Conservation (phyloP, 169 alveolate species). For the Plasmodium inui region DNA sequence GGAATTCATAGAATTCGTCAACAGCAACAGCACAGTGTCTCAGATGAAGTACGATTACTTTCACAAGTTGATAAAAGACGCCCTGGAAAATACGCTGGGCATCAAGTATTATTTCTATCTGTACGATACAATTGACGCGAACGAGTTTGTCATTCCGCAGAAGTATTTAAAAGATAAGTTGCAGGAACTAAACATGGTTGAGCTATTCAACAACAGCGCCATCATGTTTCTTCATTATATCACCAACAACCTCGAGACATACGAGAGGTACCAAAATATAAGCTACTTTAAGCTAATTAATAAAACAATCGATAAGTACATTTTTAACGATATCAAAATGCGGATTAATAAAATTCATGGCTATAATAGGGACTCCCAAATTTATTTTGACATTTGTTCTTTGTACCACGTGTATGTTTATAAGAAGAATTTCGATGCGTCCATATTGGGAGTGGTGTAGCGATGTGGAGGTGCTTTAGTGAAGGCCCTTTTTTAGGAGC, state of each 20-base stretch:
- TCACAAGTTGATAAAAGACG: conserved; percentile 31
- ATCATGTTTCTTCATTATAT: conserved; percentile 59
- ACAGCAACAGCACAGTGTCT: neutral
- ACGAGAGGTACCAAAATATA: conserved; percentile 43
- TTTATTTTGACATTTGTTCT: conserved; percentile 58
- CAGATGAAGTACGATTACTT: conserved; percentile 44
- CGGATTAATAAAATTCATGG: conserved; percentile 71
- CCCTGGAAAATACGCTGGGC: conserved; percentile 78
- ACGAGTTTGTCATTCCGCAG: conserved; percentile 85
- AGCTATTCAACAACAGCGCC: conserved; percentile 60
- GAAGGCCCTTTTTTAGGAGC: neutral
- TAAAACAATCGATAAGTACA: conserved; percentile 48
- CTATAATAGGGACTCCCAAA: conserved; percentile 22
- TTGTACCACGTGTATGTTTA: conserved; percentile 67
- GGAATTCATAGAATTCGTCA: conserved; percentile 52
- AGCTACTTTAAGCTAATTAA: conserved; percentile 45
- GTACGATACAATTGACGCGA: conserved; percentile 86
- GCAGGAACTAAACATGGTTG: conserved; percentile 56
- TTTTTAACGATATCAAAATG: conserved; percentile 41
- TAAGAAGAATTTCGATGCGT: conserved; percentile 57
- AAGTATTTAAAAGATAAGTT: conserved; percentile 52
- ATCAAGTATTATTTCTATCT: conserved; percentile 82
- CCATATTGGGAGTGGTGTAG: conserved; percentile 43
- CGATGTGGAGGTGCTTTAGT: neutral
- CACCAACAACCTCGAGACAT: conserved; percentile 58